Evolutionary conservation across 495 filamentous ascomycete species (phyloP).

Genomic region (Daldinia decipiens): DNA sequence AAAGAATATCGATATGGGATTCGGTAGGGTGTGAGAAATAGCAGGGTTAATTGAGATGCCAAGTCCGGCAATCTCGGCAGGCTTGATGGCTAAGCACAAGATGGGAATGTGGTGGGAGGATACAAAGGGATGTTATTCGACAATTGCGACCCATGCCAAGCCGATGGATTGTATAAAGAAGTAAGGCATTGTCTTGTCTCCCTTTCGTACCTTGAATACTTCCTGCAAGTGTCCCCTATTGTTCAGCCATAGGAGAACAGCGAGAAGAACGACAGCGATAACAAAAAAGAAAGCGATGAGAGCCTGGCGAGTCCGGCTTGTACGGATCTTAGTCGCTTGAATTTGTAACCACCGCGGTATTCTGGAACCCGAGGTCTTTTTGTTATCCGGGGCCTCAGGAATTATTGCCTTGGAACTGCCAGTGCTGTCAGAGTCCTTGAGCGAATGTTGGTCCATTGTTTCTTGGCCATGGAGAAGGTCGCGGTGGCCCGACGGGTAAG

Average conservation of each 20-base stretch:
- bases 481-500: background rate
- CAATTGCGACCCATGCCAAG: conserved; percentile 29
- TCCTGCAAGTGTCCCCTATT: conserved; percentile 25
- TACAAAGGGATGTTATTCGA: conserved; percentile 26
- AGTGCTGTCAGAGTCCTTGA: conserved; percentile 23
- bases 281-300: conserved; percentile 33
- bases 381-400: background rate
- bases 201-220: conserved; percentile 32
- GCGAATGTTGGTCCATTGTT: conserved; percentile 31
- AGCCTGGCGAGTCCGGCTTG: conserved; percentile 38
- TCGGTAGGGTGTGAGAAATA: background rate
- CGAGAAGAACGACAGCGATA: conserved; percentile 20
- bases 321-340: conserved; percentile 20
- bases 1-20: conserved; percentile 1
- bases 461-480: conserved; percentile 23
- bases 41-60: conserved; percentile 34
- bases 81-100: background rate
- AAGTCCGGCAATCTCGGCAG: conserved; percentile 20
- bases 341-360: conserved; percentile 25
- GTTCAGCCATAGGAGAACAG: conserved; percentile 27
- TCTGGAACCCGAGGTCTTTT: conserved; percentile 16
- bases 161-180: conserved; percentile 12
- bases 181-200: conserved; percentile 3
- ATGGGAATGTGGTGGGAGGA: background rate
- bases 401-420: conserved; percentile 25